Base-by-base conservation (phyloP, 179 eudicot species). In the Gypsophila paniculata region DNA sequence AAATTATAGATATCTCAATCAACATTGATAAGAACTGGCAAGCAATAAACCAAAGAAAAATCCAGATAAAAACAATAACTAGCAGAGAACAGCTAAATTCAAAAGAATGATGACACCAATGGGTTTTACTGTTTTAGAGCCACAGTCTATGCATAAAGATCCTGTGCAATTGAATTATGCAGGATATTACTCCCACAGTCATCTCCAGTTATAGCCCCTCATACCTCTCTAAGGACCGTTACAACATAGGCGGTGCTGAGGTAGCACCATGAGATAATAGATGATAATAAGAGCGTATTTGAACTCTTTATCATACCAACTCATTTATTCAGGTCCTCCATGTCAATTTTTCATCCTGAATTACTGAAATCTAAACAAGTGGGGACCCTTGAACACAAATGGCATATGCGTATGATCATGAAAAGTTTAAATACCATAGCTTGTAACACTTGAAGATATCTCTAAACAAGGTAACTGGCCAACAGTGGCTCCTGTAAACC, bases 371-470 rank as follows among this genome's bases (percentile, higher is more conserved):
- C 53, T 68, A 62, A 39, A 69, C 15, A 48, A 73, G 55, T 57
- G 11, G 7, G n/a, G 55, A 13, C 22, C 38, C 32, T 68, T 69
- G n/a, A n/a, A 18, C 18, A 55, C 51, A 69, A 53, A 69, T 38
- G 66, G 29, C 34, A 72, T 61, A 29, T n/a, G n/a, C 58, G 71
- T 1, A 59, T 75, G 57, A 53, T 58, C 67, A 69, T 49, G 55
- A 29, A 8, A 69, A 42, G n/a, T 59, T 74, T 39, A 25, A 82
- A 85, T 90, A 95, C 99, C 97, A 75, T 95, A 95, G 91, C 99
- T 95, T 65, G 99, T 92, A 65, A 95, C 99, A 81, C 99, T 95
- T 54, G 99, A 95, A 75, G 99, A 95, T 81, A 95, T 95, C 84
- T 92, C 99, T 48, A 95, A 73, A 81, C 99, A 95, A 55, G 99